A percentile compares a stretch with the other conserved stretches of the same genome.
Evolutionary conservation across 768 basidiomycete genomes (phyloP).

Genomic region (Amanita rubescens): DNA sequence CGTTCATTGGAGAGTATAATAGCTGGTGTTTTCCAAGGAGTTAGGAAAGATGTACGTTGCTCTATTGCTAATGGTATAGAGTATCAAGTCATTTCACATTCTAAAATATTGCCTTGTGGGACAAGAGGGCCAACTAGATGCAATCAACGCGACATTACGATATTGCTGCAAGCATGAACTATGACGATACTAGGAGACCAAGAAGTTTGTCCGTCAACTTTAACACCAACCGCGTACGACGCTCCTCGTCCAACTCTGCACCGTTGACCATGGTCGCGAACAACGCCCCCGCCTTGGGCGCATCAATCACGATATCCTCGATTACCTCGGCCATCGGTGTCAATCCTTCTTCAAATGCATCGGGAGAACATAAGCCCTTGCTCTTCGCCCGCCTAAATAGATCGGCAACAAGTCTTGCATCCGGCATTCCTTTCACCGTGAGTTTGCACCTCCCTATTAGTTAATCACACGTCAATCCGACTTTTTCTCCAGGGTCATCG

Average conservation of each 20-base stretch:
- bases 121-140: slow-evolving; percentile 16
- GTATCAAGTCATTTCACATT: no score
- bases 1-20: no score
- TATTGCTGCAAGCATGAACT: slow-evolving; percentile 11
- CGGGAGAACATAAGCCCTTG: slow-evolving; percentile 51
- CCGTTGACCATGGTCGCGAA: slow-evolving; percentile 72
- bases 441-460: slow-evolving; percentile 83
- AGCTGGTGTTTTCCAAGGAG: no score
- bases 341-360: slow-evolving; percentile 72
- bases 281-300: slow-evolving; percentile 74
- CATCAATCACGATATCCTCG: slow-evolving; percentile 87
- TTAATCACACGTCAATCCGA: slow-evolving; percentile 91
- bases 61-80: no score
- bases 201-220: slow-evolving; percentile 60
- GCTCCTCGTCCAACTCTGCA: slow-evolving; percentile 57
- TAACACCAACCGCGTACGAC: slow-evolving; percentile 44
- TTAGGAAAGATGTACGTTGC: no score
- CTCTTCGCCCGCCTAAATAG: slow-evolving; percentile 59
- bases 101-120: no score
- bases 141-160: slow-evolving; percentile 16
- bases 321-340: slow-evolving; percentile 61
- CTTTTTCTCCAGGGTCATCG: slow-evolving; percentile 83
- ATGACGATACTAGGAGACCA: slow-evolving; percentile 40
- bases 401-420: slow-evolving; percentile 69
- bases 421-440: slow-evolving; percentile 74